Evolutionary conservation across 179 eudicot genomes (phyloP).

Genomic region (Silene coronaria): DNA sequence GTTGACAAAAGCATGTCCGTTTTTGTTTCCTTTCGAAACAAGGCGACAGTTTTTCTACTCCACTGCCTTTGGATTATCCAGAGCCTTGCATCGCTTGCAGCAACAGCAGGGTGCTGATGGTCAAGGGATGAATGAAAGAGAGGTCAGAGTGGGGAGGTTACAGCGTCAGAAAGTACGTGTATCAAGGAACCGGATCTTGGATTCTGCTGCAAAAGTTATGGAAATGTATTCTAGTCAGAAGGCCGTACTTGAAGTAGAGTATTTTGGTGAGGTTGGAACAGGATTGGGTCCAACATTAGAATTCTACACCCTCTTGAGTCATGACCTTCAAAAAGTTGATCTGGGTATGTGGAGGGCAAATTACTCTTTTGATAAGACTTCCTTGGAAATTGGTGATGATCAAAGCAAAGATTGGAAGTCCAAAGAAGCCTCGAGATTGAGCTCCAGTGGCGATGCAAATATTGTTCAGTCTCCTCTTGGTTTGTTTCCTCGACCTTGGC

Average conservation of each 20-base stretch:
- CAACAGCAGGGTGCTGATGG: constrained; percentile 97
- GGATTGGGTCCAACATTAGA: constrained; percentile 98
- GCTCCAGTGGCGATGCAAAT: too few relatives aligned
- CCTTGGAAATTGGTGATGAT: constrained; percentile 58
- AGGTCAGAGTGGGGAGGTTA: too few relatives aligned
- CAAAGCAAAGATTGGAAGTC: too few relatives aligned
- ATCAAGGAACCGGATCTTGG: constrained; percentile 83
- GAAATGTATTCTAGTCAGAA: constrained; percentile 98
- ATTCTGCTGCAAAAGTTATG: constrained; percentile 99
- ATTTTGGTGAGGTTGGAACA: constrained; percentile 99
- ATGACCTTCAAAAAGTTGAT: constrained; percentile 78
- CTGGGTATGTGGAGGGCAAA: constrained; percentile 85
- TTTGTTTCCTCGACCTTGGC: too few relatives aligned
- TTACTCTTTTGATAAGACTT: constrained; percentile 33
- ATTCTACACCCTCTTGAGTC: constrained; percentile 91
- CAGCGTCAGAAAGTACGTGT: constrained; percentile 99
- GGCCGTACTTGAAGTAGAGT: constrained; percentile 97
- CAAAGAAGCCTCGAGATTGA: too few relatives aligned
- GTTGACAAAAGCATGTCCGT: constrained; percentile 94
- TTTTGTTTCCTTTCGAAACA: constrained; percentile 97
- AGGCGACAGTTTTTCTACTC: constrained; percentile 96
- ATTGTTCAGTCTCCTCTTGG: too few relatives aligned
- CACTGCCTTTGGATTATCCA: constrained; percentile 95
- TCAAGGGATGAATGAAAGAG: constrained; percentile 72
- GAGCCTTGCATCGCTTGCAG: constrained; percentile 87